phyloP scores from a whole-genome alignment of 1,284 basidiomycete species.

The Leccinum pachyderme region DNA sequence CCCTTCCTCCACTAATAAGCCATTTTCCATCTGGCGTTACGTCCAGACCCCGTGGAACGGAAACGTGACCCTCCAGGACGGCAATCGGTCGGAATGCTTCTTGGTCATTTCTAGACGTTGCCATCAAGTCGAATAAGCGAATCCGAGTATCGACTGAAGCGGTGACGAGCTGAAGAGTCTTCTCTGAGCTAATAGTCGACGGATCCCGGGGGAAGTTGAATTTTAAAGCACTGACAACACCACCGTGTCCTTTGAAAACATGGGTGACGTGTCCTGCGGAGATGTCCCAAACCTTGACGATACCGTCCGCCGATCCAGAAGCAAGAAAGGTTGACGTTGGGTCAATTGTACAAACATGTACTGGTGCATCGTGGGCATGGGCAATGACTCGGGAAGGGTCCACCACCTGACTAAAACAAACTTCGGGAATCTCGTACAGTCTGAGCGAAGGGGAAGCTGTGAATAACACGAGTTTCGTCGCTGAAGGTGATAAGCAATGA shows the following conservation, averaged over 20 bases:
- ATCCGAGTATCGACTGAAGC: slow-evolving; percentile 88
- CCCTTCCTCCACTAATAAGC: slow-evolving; percentile 86
- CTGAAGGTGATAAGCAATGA: slow-evolving; percentile 65
- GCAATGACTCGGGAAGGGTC: slow-evolving; percentile 72
- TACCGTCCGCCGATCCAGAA: slow-evolving; percentile 93
- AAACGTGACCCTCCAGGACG: slow-evolving; percentile 88
- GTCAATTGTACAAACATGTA: slow-evolving; percentile 84
- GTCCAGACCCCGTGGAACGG: slow-evolving; percentile 85
- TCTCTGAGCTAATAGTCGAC: slow-evolving; percentile 45
- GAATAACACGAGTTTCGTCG: slow-evolving; percentile 62
- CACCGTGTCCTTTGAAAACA: slow-evolving; percentile 94
- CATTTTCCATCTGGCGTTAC: slow-evolving; percentile 83
- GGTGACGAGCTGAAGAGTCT: slow-evolving; percentile 80
- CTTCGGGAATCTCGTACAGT: slow-evolving; percentile 60
- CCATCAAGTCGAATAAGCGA: slow-evolving; percentile 85
- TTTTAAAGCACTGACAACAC: slow-evolving; percentile 86
- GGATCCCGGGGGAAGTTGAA: slow-evolving; percentile 74
- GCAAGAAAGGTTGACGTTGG: slow-evolving; percentile 91
- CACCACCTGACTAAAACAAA: slow-evolving; percentile 46
- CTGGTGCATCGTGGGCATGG: slow-evolving; percentile 88
- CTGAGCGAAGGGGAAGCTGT: slow-evolving; percentile 69
- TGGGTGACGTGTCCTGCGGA: slow-evolving; percentile 89
- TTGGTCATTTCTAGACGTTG: slow-evolving; percentile 52
- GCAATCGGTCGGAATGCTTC: slow-evolving; percentile 68
- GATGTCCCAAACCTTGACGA: slow-evolving; percentile 97